Base-by-base conservation (phyloP, 2,329 filamentous ascomycete genomes). In the Penicillium sp. region DNA sequence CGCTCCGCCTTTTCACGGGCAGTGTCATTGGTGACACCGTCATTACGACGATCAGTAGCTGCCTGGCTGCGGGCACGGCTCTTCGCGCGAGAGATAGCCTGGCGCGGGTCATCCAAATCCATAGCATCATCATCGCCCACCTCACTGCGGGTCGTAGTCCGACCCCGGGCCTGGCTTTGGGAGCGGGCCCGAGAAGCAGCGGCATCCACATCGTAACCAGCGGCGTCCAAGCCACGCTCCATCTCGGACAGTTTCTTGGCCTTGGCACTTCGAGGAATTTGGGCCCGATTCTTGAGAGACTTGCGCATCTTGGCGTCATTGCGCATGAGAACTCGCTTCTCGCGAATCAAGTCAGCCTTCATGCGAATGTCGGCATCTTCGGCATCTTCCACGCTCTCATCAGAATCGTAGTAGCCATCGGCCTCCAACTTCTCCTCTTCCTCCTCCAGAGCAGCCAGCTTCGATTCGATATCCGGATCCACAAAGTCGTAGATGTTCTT, bases 401-500 rank as follows among this genome's bases (percentile, higher is more conserved):
- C 85, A 2, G 84, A 88, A 30, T 95, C 85, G 68, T 98, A 98
- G 74, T 84, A 95, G 42, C 92, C 92, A 49, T 95, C 86, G 6
- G 80, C 82, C 66, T 95, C 84, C 10, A 96, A 78, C 55, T 83
- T 83, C 70, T 95, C 90, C 65, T 98, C 92, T 61, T 98, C 93
- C 47, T 89, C 89, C 66, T 98, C 92, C 22, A 98, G 75, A 39
- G 87, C 87, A 35, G 83, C 82, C 33, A 98, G 77, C 72, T 95
- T 96, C 51, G 80, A 77, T 58, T 95, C 92, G 60, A 98, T 98
- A 39, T 98, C 93, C 1, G 90, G 89, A 58, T 96, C 92, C 59
- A 98, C 80, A 65, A 86, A 98, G 67, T 98, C 92, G 70, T 90
- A 92, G 41, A 98, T 85, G 65, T 98, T 98, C 76, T 90, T 89